These are phyloP conservation scores for Picea abies DNA, from an alignment of 83 land plant genomes.

Conservation along the genomic window DNA sequence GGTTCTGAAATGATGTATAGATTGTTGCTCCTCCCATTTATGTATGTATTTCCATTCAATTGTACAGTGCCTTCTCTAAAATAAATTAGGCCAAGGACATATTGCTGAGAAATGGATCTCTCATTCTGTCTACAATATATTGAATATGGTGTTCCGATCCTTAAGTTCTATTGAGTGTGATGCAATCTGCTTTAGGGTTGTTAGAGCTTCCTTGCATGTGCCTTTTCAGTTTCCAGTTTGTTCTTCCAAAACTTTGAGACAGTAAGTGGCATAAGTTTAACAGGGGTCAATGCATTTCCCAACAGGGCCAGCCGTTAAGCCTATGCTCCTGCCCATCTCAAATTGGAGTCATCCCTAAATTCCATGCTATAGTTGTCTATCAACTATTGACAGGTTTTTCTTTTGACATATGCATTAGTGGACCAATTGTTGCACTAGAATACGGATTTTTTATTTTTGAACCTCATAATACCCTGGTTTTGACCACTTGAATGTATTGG, in stretches of 20 bases:
- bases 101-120: slow-evolving; percentile 80
- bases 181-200: too few species aligned
- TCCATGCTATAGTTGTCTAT: slow-evolving; percentile 74
- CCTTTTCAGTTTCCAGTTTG: slow-evolving; percentile 29
- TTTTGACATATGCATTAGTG: slow-evolving; percentile 94
- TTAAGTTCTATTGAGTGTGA: slow-evolving; percentile 38
- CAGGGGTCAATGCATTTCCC: slow-evolving; percentile 78
- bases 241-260: slow-evolving; percentile 28
- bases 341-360: slow-evolving; percentile 40
- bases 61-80: slow-evolving; percentile 75
- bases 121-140: slow-evolving; percentile 73
- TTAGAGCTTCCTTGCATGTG: slow-evolving; percentile 15
- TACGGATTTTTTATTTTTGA: slow-evolving; percentile 99
- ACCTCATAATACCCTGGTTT: slow-evolving; percentile 36
- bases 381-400: slow-evolving; percentile 50
- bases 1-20: slow-evolving; percentile 25
- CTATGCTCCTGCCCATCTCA: slow-evolving; percentile 67
- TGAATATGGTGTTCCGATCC: slow-evolving; percentile 83
- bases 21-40: slow-evolving; percentile 56
- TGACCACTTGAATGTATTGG: too few species aligned
- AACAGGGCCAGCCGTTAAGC: slow-evolving; percentile 81
- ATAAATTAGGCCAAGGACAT: slow-evolving; percentile 82
- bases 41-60: slow-evolving; percentile 69
- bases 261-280: slow-evolving; percentile 74
- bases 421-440: slow-evolving; percentile 91